These are phyloP conservation scores for Ilex asprella DNA, from an alignment of 257 asterid genomes.

Conservation along the genomic window DNA sequence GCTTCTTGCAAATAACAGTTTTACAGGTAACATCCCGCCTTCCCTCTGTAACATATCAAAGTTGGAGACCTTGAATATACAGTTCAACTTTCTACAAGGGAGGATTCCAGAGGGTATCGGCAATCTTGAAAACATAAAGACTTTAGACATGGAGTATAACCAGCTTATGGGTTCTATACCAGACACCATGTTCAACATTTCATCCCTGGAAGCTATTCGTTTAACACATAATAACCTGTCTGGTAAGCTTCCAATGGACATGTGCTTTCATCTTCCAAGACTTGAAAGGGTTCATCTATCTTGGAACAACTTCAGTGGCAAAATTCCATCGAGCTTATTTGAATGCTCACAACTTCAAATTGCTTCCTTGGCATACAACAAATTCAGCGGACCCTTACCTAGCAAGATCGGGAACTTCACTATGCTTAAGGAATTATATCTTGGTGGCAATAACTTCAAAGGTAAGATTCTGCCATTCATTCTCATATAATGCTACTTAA, in stretches of 20 bases:
- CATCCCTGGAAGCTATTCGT: constrained; percentile 10
- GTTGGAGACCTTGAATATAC: constrained; percentile 11
- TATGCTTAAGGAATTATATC: too few relatives aligned
- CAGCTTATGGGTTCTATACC: constrained; percentile 17
- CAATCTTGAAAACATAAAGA: not conserved
- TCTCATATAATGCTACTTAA: too few relatives aligned
- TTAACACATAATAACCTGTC: constrained; percentile 7
- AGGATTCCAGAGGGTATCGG: constrained; percentile 7
- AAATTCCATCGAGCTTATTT: constrained; percentile 18
- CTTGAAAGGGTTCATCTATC: constrained; percentile 6
- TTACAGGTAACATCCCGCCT: constrained; percentile 7
- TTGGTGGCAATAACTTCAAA: too few relatives aligned
- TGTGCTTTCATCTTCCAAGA: constrained; percentile 8
- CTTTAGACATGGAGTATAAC: not conserved
- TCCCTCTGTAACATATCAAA: constrained; percentile 18
- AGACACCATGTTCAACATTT: constrained; percentile 13
- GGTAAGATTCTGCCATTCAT: too few relatives aligned
- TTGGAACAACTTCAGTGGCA: constrained; percentile 11
- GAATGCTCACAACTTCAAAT: constrained; percentile 15
- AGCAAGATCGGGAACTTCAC: constrained; percentile 8
- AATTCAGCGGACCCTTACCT: constrained; percentile 18
- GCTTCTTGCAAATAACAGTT: constrained; percentile 4
- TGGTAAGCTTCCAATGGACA: constrained; percentile 10
- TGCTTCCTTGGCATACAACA: constrained; percentile 8
- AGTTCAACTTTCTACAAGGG: constrained; percentile 14